Evolutionary conservation across 1,284 basidiomycete species (phyloP), one percentile per base, ranked within the genome.

Genomic region (Apiotrichum domesticum): DNA sequence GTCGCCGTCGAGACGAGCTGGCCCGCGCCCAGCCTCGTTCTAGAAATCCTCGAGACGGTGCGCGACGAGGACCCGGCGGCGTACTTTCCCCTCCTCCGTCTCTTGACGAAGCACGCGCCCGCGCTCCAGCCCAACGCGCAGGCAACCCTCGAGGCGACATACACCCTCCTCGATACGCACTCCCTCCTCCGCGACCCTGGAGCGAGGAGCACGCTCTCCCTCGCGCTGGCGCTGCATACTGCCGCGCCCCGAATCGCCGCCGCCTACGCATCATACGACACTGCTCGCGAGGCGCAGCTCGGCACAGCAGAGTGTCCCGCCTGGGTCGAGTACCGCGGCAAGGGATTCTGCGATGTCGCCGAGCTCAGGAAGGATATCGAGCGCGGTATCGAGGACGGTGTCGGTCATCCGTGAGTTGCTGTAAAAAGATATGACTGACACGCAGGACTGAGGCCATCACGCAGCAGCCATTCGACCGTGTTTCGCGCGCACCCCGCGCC

Each of bases 311-410:
- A 73, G 0, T 93, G 91, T 68, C 84, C 80, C 1, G 86, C 86
- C 15, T 95, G 90, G 91, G 85, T 94, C 3, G 88, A 93, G 59
- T 93, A 89, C 87, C 86, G 87, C 65, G 88, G 89, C 0, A 77
- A 84, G 57, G 80, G 84, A 14, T 83, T 87, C 9, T 95, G 91
- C 69, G 84, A 85, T 54, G 80, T 83, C 3, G 83, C 87, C 43
- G 82, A 79, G 3, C 78, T 92, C 51, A 79, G 78, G 45, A 79
- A 76, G 46, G 78, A 88, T 37, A 82, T 82, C 14, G 82, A 82
- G 41, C 46, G 66, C 67, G 80, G 63, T n/a, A 68, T 75, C 21
- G 83, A 87, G 58, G 77, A 71, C 15, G 21, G 21, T 21, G 21
- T 21, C 21, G 21, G 21, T 21, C 21, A 21, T 21, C 21, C 21